Percentiles rank a stretch among this genome's conserved stretches.
These are phyloP conservation scores for Chrysanthemum makinoi DNA, from an alignment of 129 eudicot species.

Conservation along the genomic window DNA sequence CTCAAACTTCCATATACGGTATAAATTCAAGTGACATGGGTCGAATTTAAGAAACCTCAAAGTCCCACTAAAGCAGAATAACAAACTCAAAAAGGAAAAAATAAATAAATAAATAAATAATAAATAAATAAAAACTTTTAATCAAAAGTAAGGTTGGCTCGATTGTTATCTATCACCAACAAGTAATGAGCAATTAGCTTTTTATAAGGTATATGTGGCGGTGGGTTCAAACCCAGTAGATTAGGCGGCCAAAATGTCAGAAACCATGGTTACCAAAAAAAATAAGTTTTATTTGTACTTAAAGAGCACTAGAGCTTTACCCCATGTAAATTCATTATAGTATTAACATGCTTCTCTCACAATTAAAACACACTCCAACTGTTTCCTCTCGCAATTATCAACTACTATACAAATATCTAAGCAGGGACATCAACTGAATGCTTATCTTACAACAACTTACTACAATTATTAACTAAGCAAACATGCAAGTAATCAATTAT, in stretches of 20 bases:
- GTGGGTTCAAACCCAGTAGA: too few species aligned
- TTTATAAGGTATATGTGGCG: too few species aligned
- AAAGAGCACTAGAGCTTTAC: not conserved
- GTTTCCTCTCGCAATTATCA: not conserved
- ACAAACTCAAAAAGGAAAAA: not conserved
- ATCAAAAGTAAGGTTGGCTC: too few species aligned
- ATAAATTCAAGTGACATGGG: not conserved
- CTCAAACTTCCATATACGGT: not conserved
- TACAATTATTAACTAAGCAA: not conserved
- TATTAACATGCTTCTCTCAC: not conserved
- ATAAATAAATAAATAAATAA: not conserved
- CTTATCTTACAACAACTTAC: not conserved
- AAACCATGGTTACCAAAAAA: too few species aligned
- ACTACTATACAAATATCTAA: not conserved
- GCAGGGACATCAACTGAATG: not conserved
- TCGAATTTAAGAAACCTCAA: not conserved
- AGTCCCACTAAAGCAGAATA: not conserved
- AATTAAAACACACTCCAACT: not conserved
- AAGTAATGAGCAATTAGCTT: too few species aligned
- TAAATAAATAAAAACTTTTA: not conserved
- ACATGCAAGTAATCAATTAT: not conserved
- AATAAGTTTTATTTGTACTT: too few species aligned
- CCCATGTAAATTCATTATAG: not conserved
- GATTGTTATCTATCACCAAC: too few species aligned
- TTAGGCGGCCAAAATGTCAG: too few species aligned